Evolutionary conservation across 176 grass and related monocot genomes (phyloP).

Genomic region (Lolium perenne): DNA sequence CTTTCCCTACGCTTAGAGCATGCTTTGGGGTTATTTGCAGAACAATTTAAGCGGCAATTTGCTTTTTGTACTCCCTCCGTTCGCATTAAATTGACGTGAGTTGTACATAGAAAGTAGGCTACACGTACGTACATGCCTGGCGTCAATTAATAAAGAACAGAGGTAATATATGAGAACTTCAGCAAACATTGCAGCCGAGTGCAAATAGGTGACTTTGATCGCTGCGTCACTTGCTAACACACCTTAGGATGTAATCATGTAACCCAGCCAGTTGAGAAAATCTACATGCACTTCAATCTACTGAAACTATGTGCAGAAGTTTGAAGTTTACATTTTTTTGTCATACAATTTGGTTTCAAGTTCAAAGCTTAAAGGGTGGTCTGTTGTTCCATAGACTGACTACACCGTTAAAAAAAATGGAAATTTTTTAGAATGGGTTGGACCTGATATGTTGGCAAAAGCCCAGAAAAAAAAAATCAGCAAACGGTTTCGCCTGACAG

Average conservation of each 20-base stretch:
- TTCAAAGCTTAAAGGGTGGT: constrained; percentile 23
- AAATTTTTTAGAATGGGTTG: not conserved
- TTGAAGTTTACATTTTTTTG: not conserved
- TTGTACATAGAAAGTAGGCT: no score
- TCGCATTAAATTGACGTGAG: no score
- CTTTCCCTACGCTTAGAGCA: not conserved
- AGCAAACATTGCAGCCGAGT: not conserved
- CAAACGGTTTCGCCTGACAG: not conserved
- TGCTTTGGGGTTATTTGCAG: constrained; percentile 21
- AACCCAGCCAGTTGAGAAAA: not conserved
- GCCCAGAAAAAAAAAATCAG: not conserved
- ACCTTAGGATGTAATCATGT: not conserved
- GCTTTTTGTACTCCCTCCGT: no score
- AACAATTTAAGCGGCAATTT: constrained; percentile 14
- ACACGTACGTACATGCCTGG: no score
- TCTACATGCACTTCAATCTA: not conserved
- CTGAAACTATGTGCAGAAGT: constrained; percentile 1
- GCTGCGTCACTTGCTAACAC: not conserved
- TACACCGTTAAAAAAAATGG: not conserved
- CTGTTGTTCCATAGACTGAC: not conserved
- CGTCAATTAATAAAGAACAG: no score
- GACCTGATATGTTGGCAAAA: not conserved
- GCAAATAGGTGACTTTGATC: not conserved
- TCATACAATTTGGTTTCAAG: not conserved
- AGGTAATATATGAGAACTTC: not conserved